Base-by-base conservation (phyloP, 2,329 filamentous ascomycete species). In the Sclerotinia trifoliorum region DNA sequence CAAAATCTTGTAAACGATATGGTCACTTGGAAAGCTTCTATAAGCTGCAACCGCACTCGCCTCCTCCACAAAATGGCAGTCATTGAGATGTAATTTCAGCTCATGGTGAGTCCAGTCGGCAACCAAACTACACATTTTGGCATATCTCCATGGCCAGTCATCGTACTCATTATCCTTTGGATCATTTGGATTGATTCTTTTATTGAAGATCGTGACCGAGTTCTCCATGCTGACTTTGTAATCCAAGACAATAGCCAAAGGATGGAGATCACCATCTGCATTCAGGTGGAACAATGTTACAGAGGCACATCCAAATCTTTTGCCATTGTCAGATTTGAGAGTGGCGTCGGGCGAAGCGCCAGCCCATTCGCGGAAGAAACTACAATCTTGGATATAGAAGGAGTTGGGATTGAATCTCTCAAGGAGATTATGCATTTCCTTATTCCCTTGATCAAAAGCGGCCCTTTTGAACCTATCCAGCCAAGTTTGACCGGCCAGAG, bases 151-250 rank as follows among this genome's bases (percentile, higher is more conserved):
- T 0, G 82, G 78, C 81, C 82, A 85, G 74, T 85, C 83, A 1
- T 75, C 73, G 63, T 78, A 78, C 70, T 83, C 79, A 26, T 74
- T 71, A 42, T 68, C 69, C 2, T 70, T 73, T 0, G 75, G 68
- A 54, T 79, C 78, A 0, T 72, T 70, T 0, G 81, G 78, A 0
- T 70, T 72, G n/a, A 79, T 71, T 3, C 81, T 76, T 66, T 78
- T 77, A 77, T 85, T 85, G 79, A 83, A 85, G 68, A 84, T 80
- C 54, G 79, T 80, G 57, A 84, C 79, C 0, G 83, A 84, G 29
- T 80, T 77, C 2, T 78, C 75, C 74, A 82, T 78, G 58, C 72
- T 79, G 2, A 75, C 78, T 68, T 79, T 80, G 75, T 81, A 83
- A 73, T 85, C 83, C 63, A 82, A 75, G 5, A 80, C 79, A 69